Evolutionary conservation across 768 basidiomycete species (phyloP).

Genomic region (Pisolithus microcarpus): DNA sequence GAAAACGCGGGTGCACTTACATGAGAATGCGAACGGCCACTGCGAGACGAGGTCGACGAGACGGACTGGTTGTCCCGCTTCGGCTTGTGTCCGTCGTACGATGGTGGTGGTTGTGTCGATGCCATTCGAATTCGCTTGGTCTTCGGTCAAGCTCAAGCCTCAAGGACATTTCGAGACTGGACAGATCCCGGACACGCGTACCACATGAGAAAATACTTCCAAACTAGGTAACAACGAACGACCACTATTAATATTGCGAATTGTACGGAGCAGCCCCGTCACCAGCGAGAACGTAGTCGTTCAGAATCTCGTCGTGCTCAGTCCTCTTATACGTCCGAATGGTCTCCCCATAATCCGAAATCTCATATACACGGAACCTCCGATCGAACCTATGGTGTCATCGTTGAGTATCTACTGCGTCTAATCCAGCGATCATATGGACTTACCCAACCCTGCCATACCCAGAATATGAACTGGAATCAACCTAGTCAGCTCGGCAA

Average conservation of each 20-base stretch:
- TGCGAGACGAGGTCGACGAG: slow-evolving; percentile 30
- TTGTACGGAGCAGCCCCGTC: slow-evolving; percentile 32
- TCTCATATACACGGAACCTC: slow-evolving; percentile 81
- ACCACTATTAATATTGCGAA: neutral
- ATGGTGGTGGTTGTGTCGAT: slow-evolving; percentile 11
- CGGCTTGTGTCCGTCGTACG: slow-evolving; percentile 33
- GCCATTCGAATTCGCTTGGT: slow-evolving; percentile 1
- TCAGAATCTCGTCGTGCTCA: slow-evolving; percentile 61
- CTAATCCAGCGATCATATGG: neutral
- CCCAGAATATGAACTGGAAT: slow-evolving; percentile 65
- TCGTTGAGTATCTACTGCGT: slow-evolving; percentile 3
- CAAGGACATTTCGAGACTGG: too few relatives aligned
- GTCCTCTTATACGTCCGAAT: slow-evolving; percentile 83
- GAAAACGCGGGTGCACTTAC: slow-evolving; percentile 14
- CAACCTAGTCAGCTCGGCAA: neutral
- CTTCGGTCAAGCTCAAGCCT: too few relatives aligned
- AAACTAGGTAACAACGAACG: neutral
- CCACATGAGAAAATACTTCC: slow-evolving; percentile 1
- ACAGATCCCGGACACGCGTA: too few relatives aligned
- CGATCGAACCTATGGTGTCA: slow-evolving; percentile 64
- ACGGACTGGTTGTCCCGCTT: slow-evolving; percentile 49
- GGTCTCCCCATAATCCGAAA: slow-evolving; percentile 87
- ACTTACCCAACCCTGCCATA: slow-evolving; percentile 70
- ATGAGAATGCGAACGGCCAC: slow-evolving; percentile 14
- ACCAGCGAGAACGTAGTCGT: slow-evolving; percentile 59